These are phyloP conservation scores for Narthecium ossifragum DNA, from an alignment of 106 monocot genomes.

Conservation along the genomic window DNA sequence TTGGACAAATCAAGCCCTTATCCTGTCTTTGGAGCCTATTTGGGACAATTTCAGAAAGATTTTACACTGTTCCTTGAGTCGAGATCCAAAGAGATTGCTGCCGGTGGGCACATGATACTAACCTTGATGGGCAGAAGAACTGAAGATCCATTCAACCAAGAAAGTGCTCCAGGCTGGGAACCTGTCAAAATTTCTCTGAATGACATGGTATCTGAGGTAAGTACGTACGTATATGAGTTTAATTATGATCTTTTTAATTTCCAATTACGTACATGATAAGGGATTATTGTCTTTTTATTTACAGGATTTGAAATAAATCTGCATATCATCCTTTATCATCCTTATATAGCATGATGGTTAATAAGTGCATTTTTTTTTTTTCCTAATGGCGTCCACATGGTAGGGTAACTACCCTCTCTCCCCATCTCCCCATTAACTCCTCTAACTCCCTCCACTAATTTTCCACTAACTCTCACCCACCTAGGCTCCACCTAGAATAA, in stretches of 20 bases:
- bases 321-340: not conserved
- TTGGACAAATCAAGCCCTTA: constrained; percentile 13
- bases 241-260: not conserved
- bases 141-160: not conserved
- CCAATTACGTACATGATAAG: not conserved
- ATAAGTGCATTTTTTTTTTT: too few relatives aligned
- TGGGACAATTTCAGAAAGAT: constrained; percentile 16
- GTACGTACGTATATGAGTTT: not conserved
- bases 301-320: too few relatives aligned
- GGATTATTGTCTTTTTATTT: not conserved
- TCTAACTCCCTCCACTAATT: too few relatives aligned
- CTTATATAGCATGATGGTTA: not conserved
- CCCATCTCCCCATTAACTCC: too few relatives aligned
- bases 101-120: constrained; percentile 18
- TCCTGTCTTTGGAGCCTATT: constrained; percentile 8
- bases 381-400: not conserved
- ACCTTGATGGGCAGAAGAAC: constrained; percentile 10
- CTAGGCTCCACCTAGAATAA: too few relatives aligned
- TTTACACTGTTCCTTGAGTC: constrained; percentile 20
- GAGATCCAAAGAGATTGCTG: constrained; percentile 12
- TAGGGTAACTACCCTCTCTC: not conserved
- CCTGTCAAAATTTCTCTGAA: not conserved
- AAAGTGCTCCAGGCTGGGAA: not conserved
- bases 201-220: not conserved
- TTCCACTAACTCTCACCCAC: too few relatives aligned